phyloP scores from a whole-genome alignment of 2,329 filamentous ascomycete genomes.

The Ophiocordyceps camponoti-saundersi region DNA sequence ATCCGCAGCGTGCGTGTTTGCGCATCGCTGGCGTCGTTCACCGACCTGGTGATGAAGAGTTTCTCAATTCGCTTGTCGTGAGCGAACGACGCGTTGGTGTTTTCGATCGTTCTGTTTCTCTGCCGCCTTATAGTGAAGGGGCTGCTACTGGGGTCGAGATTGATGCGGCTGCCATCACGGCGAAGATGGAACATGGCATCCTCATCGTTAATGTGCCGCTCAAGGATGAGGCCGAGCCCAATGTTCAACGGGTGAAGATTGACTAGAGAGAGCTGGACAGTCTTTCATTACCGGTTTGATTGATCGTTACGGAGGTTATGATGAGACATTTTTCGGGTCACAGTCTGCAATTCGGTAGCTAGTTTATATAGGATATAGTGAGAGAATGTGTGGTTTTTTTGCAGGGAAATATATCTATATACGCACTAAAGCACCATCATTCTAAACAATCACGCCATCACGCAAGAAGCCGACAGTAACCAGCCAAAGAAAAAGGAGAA shows the following conservation, averaged over 20 bases:
- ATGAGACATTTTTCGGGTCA: too few species aligned
- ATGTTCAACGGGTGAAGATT: slow-evolving; percentile 43
- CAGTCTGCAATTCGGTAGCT: too few species aligned
- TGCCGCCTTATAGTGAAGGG: slow-evolving; percentile 27
- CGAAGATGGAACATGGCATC: slow-evolving; percentile 65
- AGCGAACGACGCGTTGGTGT: slow-evolving; percentile 56
- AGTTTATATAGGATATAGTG: too few species aligned
- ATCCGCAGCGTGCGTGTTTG: slow-evolving; percentile 48
- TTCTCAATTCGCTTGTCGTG: slow-evolving; percentile 44
- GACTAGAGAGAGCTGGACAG: too few species aligned
- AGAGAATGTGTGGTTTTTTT: too few species aligned
- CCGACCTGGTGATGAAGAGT: slow-evolving; percentile 52
- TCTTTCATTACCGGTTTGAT: too few species aligned
- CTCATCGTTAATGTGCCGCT: slow-evolving; percentile 65
- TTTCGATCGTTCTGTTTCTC: slow-evolving; percentile 53
- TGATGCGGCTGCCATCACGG: slow-evolving; percentile 49
- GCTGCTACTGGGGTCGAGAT: slow-evolving; percentile 36
- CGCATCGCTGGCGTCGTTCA: slow-evolving; percentile 57
- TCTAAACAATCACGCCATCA: background rate
- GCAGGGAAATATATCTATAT: too few species aligned
- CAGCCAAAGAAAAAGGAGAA: background rate
- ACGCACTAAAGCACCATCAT: too few species aligned
- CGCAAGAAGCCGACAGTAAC: background rate
- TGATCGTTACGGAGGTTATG: too few species aligned
- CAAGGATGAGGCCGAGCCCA: slow-evolving; percentile 47